Evolutionary conservation across 192 early-diverging fungal species (phyloP).

Genomic region (Coemansia sp.): DNA sequence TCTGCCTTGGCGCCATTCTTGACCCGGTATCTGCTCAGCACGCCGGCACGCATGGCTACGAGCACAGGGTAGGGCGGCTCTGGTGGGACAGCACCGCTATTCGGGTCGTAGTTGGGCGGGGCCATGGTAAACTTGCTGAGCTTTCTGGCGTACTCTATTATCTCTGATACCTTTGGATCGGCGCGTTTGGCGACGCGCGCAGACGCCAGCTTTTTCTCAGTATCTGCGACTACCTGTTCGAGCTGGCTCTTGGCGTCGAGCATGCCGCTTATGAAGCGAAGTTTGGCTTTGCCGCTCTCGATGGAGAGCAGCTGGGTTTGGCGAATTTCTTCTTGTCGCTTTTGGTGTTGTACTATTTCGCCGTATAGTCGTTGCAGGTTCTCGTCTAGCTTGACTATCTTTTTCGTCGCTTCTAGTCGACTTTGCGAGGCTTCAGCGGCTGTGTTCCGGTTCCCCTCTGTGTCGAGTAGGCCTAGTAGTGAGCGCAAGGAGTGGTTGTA

Average conservation of each 20-base stretch:
- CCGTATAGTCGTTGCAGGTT: conserved; percentile 28
- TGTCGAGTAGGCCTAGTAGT: conserved; percentile 42
- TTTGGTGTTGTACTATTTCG: conserved; percentile 40
- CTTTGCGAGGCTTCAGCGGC: background rate
- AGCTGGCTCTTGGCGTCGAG: conserved; percentile 39
- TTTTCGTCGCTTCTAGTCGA: conserved; percentile 8
- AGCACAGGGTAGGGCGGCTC: conserved; percentile 54
- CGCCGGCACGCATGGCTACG: conserved; percentile 47
- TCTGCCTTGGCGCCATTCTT: conserved; percentile 14
- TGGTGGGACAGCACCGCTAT: conserved; percentile 19
- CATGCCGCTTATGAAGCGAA: conserved; percentile 37
- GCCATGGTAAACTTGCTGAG: conserved; percentile 52
- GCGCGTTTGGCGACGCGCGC: conserved; percentile 11
- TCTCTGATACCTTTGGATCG: conserved; percentile 23
- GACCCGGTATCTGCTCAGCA: conserved; percentile 45
- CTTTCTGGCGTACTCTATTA: conserved; percentile 54
- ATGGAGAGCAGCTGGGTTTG: conserved; percentile 28
- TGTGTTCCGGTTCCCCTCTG: conserved; percentile 34
- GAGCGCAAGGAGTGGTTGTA: conserved; percentile 32
- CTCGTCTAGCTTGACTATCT: conserved; percentile 26
- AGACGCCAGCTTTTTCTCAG: conserved; percentile 15
- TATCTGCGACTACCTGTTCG: conserved; percentile 20
- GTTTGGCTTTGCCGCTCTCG: conserved; percentile 35
- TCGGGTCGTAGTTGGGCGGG: conserved; percentile 54
- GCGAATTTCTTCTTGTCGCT: conserved; percentile 45